phyloP scores from a whole-genome alignment of 495 filamentous ascomycete species.

The Hypoxylon cercidicola region DNA sequence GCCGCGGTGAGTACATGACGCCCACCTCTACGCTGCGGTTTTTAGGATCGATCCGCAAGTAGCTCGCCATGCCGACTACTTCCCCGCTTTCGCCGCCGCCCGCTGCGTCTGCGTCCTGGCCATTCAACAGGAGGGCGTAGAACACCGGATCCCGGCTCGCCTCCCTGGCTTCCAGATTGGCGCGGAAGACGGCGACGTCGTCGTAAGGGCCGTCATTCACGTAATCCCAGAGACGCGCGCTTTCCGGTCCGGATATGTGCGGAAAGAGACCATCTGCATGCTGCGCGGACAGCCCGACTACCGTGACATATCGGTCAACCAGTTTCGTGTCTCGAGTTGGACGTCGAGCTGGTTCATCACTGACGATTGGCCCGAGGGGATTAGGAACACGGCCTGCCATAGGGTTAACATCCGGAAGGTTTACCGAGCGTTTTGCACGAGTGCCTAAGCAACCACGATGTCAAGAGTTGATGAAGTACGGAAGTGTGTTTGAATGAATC shows the following conservation, averaged over 20 bases:
- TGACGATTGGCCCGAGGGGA: constrained; percentile 43
- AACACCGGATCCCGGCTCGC: constrained; percentile 50
- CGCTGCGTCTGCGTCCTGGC: background rate
- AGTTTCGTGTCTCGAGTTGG: constrained; percentile 44
- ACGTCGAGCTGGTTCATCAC: constrained; percentile 29
- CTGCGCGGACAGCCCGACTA: constrained; percentile 49
- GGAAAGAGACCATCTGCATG: constrained; percentile 56
- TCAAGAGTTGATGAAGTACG: too few relatives aligned
- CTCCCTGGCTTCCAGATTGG: constrained; percentile 41
- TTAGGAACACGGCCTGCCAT: constrained; percentile 27
- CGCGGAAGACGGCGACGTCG: constrained; percentile 47
- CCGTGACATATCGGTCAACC: constrained; percentile 50
- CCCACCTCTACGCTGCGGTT: constrained; percentile 62
- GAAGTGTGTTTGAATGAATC: constrained; percentile 12
- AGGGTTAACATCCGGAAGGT: background rate
- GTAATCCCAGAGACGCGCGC: constrained; percentile 59
- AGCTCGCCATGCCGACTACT: constrained; percentile 55
- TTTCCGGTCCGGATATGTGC: constrained; percentile 49
- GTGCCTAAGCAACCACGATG: too few relatives aligned
- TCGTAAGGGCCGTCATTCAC: constrained; percentile 55
- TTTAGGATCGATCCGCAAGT: constrained; percentile 54
- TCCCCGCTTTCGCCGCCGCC: constrained; percentile 15
- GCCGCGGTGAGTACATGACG: constrained; percentile 51
- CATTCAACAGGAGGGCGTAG: constrained; percentile 55
- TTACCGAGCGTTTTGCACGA: background rate